Evolutionary conservation across 2,329 filamentous ascomycete species (phyloP), one percentile per base, ranked within the genome.

Genomic region (Botryosphaeria agaves): DNA sequence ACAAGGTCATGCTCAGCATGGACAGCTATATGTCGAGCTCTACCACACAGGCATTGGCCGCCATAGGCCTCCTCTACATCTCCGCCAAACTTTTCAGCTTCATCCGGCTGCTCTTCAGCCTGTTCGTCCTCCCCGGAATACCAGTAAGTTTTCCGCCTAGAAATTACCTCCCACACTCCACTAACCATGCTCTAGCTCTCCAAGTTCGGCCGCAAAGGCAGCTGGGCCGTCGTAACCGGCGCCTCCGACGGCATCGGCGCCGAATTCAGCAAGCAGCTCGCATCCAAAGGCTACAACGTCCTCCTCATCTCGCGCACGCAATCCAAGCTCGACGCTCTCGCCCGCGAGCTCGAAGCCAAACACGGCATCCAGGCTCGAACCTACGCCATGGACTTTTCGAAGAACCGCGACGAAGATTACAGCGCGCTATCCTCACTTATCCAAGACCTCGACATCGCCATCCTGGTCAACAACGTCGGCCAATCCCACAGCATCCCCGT

Each of bases 161-260:
- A 26, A 8, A 8, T 12, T 6, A 23, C 14, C 6, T 18, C 17
- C n/a, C 12, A 31, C n/a, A 30, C 19, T 17, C 26, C 34, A 29
- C 38, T 40, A 23, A 36, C 36, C 26, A 30, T 14, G 12, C 3
- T 16, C 7, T 35, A 92, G 87, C 74, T 98, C 34, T 76, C 76
- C 44, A 83, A 78, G 42, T 95, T 92, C 59, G 89, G 85, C 42
- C 78, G 78, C 43, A 82, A 83, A 46, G 87, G 87, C 37, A 85
- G 78, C 34, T 98, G 87, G 85, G 89, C 82, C 18, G 72, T 98
- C 32, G 69, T 98, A 24, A 98, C 89, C 16, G 89, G 89, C 38
- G 89, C 87, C 30, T 94, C 85, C 7, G 89, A 98, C 55, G 91
- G 89, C 39, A 75, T 98, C 38, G 89, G 89, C 51, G 95, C 93